Percentiles rank a stretch among this genome's conserved stretches.
Conservation (phyloP, 345 rosid genomes). For the Cardiospermum halicacabum region DNA sequence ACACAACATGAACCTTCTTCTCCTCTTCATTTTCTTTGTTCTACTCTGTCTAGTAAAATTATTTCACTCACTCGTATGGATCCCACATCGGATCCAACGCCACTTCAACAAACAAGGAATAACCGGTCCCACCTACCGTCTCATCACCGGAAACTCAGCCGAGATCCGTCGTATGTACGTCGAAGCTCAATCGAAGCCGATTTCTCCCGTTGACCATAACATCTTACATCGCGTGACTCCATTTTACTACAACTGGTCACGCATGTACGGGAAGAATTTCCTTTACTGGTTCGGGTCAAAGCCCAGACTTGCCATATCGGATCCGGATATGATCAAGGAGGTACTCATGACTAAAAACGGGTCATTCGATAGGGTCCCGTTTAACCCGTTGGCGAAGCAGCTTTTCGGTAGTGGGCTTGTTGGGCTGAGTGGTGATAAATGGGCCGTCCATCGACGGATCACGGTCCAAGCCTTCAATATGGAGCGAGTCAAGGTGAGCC, state of each 20-base stretch:
- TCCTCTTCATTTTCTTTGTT: constrained; percentile 16
- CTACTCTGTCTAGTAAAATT: constrained; percentile 29
- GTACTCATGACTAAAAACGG: constrained; percentile 38
- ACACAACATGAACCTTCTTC: constrained; percentile 15
- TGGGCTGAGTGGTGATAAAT: constrained; percentile 55
- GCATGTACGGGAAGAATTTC: constrained; percentile 50
- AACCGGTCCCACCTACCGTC: constrained; percentile 54
- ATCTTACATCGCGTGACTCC: constrained; percentile 47
- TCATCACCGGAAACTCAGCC: constrained; percentile 51
- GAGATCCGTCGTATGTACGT: constrained; percentile 41
- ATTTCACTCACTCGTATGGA: constrained; percentile 37
- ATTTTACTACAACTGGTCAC: constrained; percentile 57
- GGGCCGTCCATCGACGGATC: constrained; percentile 68
- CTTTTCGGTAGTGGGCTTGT: constrained; percentile 71
- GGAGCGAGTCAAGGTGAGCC: constrained; percentile 64
- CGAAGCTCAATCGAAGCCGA: constrained; percentile 45
- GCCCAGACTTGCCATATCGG: constrained; percentile 59
- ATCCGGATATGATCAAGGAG: constrained; percentile 61
- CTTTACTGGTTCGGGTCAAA: constrained; percentile 74
- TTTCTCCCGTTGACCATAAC: constrained; percentile 27
- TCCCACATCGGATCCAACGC: constrained; percentile 50
- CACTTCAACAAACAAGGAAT: constrained; percentile 51
- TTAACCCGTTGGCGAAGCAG: constrained; percentile 50
- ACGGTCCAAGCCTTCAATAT: constrained; percentile 53
- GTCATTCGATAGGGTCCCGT: constrained; percentile 32